Base-by-base conservation (phyloP, 768 basidiomycete genomes). In the Termitomyces sp. region DNA sequence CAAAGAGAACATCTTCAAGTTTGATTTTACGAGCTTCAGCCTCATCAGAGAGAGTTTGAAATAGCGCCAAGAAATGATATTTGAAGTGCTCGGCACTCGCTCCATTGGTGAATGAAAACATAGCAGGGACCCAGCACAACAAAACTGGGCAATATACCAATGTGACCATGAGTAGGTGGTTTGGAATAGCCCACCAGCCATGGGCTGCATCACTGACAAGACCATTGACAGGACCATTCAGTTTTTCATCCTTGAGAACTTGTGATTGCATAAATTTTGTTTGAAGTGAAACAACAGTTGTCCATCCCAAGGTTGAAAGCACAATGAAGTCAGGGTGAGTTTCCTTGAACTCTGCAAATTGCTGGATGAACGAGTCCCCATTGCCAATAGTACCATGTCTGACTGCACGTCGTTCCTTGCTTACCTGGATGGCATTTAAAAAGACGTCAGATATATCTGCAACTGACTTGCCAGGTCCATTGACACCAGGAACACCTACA, bases 201-300 rank as follows among this genome's bases (percentile, higher is more conserved):
- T 75, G 72, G 6, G 71, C 70, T 0, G 66, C 73, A 61, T 74
- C 71, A 22, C 65, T 69, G 25, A 74, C 65, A 22, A 69, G 49
- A 0, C 73, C 73, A 60, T 74, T 72, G 18, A 73, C 53, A 3
- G 72, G 50, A 0, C 61, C 58, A 42, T 49, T 16, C 1, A 48
- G 22, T 1, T 9, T 23, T 13, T 48, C n/a, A n/a, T n/a, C 62
- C 32, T 67, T 66, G 10, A 72, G 53, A 3, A 72, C 55, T 32
- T 65, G 59, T 0, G 63, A 63, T 0, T 52, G 51, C 72, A 73
- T 72, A 31, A 68, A 67, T 0, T 33, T 20, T 3, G 66, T 61
- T 45, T 72, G 70, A 4, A 69, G 29, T 2, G 59, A 63, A 7
- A 72, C 64, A 0, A 72, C 68, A 2, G 65, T 66, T 0, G 61